phyloP scores from a whole-genome alignment of 129 eudicot species.

The Solidago caesia region DNA sequence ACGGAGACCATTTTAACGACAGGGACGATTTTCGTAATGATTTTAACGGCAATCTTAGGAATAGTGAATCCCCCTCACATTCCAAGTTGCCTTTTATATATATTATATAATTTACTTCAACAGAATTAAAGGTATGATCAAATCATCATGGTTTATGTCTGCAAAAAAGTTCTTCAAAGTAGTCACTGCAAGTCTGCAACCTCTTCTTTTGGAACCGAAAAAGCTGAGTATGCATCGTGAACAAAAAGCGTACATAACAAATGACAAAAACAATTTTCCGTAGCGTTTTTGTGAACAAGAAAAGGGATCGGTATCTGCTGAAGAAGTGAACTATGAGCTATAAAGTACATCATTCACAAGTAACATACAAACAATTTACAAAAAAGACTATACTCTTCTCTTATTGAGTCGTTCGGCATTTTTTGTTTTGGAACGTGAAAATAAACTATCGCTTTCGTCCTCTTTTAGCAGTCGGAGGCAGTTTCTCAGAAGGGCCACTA shows the following conservation, averaged over 20 bases:
- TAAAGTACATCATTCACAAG: neutral
- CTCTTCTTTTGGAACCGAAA: neutral
- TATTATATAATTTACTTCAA: neutral
- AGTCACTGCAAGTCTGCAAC: neutral
- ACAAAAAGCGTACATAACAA: no score
- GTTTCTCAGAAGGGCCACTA: conserved; percentile 72
- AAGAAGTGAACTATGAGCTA: neutral
- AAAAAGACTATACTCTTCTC: neutral
- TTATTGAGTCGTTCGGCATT: neutral
- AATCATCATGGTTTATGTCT: neutral
- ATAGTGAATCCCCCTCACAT: no score
- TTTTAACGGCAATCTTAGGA: no score
- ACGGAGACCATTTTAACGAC: no score
- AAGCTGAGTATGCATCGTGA: no score
- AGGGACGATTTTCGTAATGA: no score
- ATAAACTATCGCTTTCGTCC: conserved; percentile 22
- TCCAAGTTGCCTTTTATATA: no score
- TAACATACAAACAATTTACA: neutral
- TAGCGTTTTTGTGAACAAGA: neutral
- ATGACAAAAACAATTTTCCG: no score
- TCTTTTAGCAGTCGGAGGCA: conserved; percentile 77
- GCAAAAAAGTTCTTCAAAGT: neutral
- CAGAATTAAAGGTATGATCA: neutral
- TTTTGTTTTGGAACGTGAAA: neutral
- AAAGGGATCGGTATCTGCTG: neutral